These are phyloP conservation scores for Alternaria sp. DNA, from an alignment of 2,329 filamentous ascomycete genomes.

Conservation along the genomic window DNA sequence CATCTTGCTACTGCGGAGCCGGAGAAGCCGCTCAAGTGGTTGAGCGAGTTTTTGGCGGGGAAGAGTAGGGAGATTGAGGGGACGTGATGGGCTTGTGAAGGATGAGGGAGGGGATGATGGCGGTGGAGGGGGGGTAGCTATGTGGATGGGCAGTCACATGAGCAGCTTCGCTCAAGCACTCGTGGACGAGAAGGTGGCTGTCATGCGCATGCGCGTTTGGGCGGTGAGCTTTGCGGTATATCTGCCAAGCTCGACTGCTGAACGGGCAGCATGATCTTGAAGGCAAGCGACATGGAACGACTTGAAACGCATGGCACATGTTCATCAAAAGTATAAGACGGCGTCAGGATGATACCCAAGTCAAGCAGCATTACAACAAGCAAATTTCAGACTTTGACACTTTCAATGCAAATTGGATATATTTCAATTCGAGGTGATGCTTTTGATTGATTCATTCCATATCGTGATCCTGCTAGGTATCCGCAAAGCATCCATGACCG, in stretches of 20 bases:
- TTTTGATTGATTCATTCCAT: conserved; percentile 47
- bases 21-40: conserved; percentile 58
- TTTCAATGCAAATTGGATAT: conserved; percentile 22
- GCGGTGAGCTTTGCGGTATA: background rate
- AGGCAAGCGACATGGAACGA: background rate
- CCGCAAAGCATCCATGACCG: conserved; percentile 45
- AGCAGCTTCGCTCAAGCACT: background rate
- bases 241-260: background rate
- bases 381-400: conserved; percentile 7
- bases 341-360: conserved; percentile 28
- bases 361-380: conserved; percentile 12
- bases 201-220: background rate
- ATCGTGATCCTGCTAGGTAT: conserved; percentile 43
- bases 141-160: background rate
- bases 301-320: background rate
- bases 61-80: conserved; percentile 58
- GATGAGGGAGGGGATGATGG: background rate
- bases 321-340: conserved; percentile 17
- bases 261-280: background rate
- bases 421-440: conserved; percentile 38
- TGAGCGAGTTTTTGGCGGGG: conserved; percentile 55
- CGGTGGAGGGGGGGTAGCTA: too few relatives aligned
- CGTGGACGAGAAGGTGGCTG: background rate
- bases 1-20: conserved; percentile 57
- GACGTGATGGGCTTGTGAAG: conserved; percentile 2